Evolutionary conservation across 1,139 yeast species (phyloP).

Genomic region (Debaryomycetaceae sp.): DNA sequence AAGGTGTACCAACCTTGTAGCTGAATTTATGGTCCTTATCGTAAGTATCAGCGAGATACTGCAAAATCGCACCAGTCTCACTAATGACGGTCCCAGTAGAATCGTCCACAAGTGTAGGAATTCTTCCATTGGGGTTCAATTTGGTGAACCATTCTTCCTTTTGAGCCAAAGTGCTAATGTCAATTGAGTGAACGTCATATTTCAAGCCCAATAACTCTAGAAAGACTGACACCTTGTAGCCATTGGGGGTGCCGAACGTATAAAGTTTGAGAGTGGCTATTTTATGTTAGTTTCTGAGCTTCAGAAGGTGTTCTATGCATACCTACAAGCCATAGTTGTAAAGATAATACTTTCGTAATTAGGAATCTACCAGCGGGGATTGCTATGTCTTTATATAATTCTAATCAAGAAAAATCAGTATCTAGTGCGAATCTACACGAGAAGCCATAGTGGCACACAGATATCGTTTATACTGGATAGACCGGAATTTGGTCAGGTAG

Average conservation of each 20-base stretch:
- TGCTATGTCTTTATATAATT: too few species aligned
- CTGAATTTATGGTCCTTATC: slow-evolving; percentile 51
- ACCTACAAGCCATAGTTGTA: too few species aligned
- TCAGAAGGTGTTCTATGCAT: too few species aligned
- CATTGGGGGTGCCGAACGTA: slow-evolving; percentile 56
- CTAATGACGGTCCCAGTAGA: slow-evolving; percentile 40
- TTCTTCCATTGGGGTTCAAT: slow-evolving; percentile 60
- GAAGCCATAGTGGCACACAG: too few species aligned
- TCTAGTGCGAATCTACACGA: too few species aligned
- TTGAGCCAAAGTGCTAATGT: slow-evolving; percentile 38
- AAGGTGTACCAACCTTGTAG: slow-evolving; percentile 39
- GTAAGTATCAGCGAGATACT: slow-evolving; percentile 54
- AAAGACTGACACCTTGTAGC: slow-evolving; percentile 47
- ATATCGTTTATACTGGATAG: too few species aligned
- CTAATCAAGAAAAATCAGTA: too few species aligned
- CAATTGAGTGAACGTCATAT: slow-evolving; percentile 43
- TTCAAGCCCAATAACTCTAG: slow-evolving; percentile 47
- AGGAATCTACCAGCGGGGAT: too few species aligned
- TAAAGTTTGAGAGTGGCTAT: slow-evolving; percentile 21
- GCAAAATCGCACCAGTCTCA: slow-evolving; percentile 60
- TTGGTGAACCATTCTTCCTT: slow-evolving; percentile 54
- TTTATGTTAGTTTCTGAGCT: too few species aligned
- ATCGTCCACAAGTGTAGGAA: slow-evolving; percentile 54
- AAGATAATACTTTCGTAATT: too few species aligned
- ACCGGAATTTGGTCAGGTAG: too few species aligned